Conservation (phyloP, 169 alveolate genomes). For the Plasmodium reichenowi region DNA sequence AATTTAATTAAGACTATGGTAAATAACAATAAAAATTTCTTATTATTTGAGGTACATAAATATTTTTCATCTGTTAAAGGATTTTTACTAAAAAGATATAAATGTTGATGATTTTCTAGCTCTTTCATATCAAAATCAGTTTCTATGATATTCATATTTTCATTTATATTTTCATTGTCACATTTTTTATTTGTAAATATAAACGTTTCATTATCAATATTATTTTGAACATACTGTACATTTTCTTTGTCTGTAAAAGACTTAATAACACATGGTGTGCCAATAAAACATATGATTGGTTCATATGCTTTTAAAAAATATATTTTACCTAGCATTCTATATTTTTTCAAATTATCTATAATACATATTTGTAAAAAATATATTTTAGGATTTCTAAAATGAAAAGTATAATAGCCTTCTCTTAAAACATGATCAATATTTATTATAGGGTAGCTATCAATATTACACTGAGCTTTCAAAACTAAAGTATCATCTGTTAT, state of each 20-base stretch:
- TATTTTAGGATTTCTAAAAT: conserved; percentile 21
- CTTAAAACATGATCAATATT: conserved; percentile 15
- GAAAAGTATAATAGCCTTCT: conserved; percentile 29
- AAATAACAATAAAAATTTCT: conserved; percentile 12
- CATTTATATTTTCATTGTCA: neutral
- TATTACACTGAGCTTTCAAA: conserved; percentile 33
- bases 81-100: conserved; percentile 44
- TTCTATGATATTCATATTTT: neutral
- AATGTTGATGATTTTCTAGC: conserved; percentile 22
- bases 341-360: conserved; percentile 13
- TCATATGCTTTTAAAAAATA: conserved; percentile 25
- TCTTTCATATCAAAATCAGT: neutral
- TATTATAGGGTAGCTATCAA: conserved; percentile 3
- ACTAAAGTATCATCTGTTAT: conserved; percentile 34
- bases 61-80: conserved; percentile 27
- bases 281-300: conserved; percentile 51
- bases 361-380: conserved; percentile 37
- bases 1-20: conserved; percentile 7
- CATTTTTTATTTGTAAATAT: conserved; percentile 25
- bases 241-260: conserved; percentile 9
- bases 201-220: conserved; percentile 32
- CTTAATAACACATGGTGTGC: conserved; percentile 36
- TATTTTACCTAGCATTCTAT: conserved; percentile 29
- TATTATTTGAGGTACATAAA: conserved; percentile 31
- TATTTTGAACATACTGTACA: conserved; percentile 6